Evolutionary conservation across 208 protist species (phyloP), one percentile per base, ranked within the genome.

Genomic region (Crithidia expoeki): DNA sequence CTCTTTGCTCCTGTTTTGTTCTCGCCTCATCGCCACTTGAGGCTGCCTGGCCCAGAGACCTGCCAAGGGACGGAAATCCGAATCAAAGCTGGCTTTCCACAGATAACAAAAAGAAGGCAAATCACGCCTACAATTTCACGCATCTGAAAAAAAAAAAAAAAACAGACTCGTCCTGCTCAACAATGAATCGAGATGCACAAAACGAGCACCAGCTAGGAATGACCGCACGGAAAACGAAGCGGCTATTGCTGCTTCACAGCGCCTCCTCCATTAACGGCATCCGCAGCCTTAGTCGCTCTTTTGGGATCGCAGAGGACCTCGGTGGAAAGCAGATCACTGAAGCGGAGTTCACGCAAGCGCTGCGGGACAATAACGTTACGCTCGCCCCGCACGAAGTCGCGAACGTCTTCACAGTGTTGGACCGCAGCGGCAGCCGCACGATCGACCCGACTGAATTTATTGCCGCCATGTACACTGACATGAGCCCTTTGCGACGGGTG

Each of bases 371-470:
- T 68, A 82, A 70, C 23, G 78, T 94, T 12, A n/a, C 10, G 0
- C 72, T 97, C 17, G 74, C 69, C 19, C 68, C 72, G 10, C 68
- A 76, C n/a, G 89, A 97, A 25, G 30, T 94, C 2, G 52, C 81
- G 32, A 83, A 82, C 27, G 61, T 94, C 16, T 85, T 87, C 50
- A 60, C 71, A 4, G 71, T 81, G n/a, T 72, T 94, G 1, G 91
- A 93, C 67, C 83, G 88, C 49, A 68, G 23, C n/a, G 84, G 86
- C 23, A 72, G 58, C 10, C 77, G 74, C 17, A 73, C 60, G 6
- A 68, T 96, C 12, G 88, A 94, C 57, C 86, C 91, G 0, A 84
- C 79, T 0, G 87, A 91, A 36, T 94, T 96, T 53, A 73, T 94
- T 34, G 80, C 84, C 4, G 81, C 83, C 23, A 68, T 96, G 63